phyloP scores from a whole-genome alignment of 2,329 filamentous ascomycete genomes.

The Zymoseptoria pseudotritici region DNA sequence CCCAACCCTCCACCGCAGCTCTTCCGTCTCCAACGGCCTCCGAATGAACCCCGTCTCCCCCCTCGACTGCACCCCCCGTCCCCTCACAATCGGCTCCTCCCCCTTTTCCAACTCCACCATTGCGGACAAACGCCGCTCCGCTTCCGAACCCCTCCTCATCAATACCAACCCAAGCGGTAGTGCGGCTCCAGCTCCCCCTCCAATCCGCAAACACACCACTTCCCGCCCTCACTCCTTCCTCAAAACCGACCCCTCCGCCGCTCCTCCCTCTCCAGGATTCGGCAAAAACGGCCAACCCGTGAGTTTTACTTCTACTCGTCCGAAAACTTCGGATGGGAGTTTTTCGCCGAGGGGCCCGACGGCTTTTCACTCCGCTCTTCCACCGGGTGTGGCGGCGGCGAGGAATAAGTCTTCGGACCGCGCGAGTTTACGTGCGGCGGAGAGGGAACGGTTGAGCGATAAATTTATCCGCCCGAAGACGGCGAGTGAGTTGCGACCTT shows the following conservation, averaged over 20 bases:
- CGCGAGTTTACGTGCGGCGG: background rate
- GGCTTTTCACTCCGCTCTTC: background rate
- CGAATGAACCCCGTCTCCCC: conserved; percentile 28
- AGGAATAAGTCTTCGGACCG: background rate
- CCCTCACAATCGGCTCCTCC: background rate
- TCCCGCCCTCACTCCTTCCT: conserved; percentile 8
- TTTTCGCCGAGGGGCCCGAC: background rate
- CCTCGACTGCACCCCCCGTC: conserved; percentile 6
- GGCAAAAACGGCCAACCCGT: too few species aligned
- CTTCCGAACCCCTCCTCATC: background rate
- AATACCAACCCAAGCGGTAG: background rate
- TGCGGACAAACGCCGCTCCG: background rate
- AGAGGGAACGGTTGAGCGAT: background rate
- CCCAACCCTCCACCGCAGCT: conserved; percentile 14
- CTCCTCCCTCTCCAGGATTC: too few species aligned
- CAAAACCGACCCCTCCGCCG: conserved; percentile 8
- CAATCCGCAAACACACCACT: background rate
- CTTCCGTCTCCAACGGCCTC: conserved; percentile 21
- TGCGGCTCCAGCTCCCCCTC: background rate
- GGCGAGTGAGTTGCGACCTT: background rate
- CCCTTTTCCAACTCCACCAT: background rate
- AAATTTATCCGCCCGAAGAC: background rate
- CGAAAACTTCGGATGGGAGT: background rate
- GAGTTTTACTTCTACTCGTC: background rate
- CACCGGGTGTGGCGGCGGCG: too few species aligned